Conservation (phyloP, 1,284 basidiomycete species). For the Cerioporus squamosus region DNA sequence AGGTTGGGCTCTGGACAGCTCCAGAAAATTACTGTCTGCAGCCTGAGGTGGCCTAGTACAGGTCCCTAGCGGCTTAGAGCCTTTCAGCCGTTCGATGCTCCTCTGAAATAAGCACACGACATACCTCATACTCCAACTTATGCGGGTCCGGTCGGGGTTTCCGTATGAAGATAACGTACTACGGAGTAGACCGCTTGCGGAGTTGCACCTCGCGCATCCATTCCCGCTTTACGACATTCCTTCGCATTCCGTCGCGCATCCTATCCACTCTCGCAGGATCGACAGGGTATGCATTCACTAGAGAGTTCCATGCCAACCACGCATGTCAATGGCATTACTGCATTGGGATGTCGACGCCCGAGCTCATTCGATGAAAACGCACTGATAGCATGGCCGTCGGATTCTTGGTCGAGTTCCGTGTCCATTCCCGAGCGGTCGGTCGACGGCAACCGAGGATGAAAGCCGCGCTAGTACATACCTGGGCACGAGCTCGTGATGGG, state of each 20-base stretch:
- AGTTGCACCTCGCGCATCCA: too few species aligned
- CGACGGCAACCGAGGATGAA: background rate
- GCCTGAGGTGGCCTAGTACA: too few species aligned
- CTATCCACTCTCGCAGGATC: background rate
- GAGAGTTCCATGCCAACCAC: background rate
- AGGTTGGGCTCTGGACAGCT: background rate
- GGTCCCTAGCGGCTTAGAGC: too few species aligned
- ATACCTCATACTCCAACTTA: too few species aligned
- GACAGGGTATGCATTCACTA: background rate
- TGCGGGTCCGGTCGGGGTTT: too few species aligned
- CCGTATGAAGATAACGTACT: too few species aligned
- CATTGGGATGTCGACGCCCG: background rate
- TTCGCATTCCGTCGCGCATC: background rate
- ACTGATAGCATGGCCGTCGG: background rate
- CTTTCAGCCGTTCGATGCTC: too few species aligned
- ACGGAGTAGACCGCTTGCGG: too few species aligned
- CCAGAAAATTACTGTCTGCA: too few species aligned
- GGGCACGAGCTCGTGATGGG: slow-evolving; percentile 6
- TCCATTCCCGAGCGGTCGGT: background rate
- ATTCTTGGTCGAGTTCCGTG: background rate
- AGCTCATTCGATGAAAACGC: background rate
- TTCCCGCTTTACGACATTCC: background rate
- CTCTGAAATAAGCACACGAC: too few species aligned
- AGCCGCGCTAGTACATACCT: slow-evolving; percentile 6
- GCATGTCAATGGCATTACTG: background rate